A percentile compares a stretch with the other conserved stretches of the same genome.
Evolutionary conservation across 2,329 filamentous ascomycete species (phyloP).

Genomic region (Fusarium sp.): DNA sequence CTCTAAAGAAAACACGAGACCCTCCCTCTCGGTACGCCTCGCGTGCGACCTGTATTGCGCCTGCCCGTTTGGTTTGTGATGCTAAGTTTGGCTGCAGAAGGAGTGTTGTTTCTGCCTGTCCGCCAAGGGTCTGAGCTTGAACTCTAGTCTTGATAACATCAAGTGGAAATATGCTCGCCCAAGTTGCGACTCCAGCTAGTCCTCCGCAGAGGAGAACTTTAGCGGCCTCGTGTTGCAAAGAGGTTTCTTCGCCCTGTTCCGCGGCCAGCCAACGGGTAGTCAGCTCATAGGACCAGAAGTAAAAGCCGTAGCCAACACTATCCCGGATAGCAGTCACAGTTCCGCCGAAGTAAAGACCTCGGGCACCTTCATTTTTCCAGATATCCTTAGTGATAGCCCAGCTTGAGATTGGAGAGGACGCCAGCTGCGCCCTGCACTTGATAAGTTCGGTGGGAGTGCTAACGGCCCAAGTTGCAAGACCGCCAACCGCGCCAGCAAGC

Average conservation of each 20-base stretch:
- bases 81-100: slow-evolving; percentile 33
- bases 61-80: slow-evolving; percentile 45
- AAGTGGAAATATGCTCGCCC: slow-evolving; percentile 89
- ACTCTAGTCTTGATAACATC: slow-evolving; percentile 93
- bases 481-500: slow-evolving; percentile 81
- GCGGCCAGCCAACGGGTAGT: slow-evolving; percentile 65
- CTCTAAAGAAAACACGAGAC: slow-evolving; percentile 72
- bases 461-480: slow-evolving; percentile 85
- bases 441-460: slow-evolving; percentile 90
- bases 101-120: slow-evolving; percentile 21
- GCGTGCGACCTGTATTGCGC: slow-evolving; percentile 71
- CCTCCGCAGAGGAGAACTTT: slow-evolving; percentile 85
- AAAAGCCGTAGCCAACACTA: slow-evolving; percentile 94
- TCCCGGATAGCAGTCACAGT: slow-evolving; percentile 83
- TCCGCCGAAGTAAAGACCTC: slow-evolving; percentile 84
- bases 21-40: slow-evolving; percentile 74
- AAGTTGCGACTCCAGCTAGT: slow-evolving; percentile 85
- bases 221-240: slow-evolving; percentile 57
- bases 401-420: slow-evolving; percentile 60
- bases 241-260: slow-evolving; percentile 28
- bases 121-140: slow-evolving; percentile 71
- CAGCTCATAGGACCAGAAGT: slow-evolving; percentile 93
- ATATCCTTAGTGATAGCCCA: slow-evolving; percentile 72
- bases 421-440: slow-evolving; percentile 86
- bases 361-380: slow-evolving; percentile 64